Percentiles rank a stretch among this genome's conserved stretches.
Conservation (phyloP, 2,329 filamentous ascomycete genomes). For the Ophiostoma australiae region DNA sequence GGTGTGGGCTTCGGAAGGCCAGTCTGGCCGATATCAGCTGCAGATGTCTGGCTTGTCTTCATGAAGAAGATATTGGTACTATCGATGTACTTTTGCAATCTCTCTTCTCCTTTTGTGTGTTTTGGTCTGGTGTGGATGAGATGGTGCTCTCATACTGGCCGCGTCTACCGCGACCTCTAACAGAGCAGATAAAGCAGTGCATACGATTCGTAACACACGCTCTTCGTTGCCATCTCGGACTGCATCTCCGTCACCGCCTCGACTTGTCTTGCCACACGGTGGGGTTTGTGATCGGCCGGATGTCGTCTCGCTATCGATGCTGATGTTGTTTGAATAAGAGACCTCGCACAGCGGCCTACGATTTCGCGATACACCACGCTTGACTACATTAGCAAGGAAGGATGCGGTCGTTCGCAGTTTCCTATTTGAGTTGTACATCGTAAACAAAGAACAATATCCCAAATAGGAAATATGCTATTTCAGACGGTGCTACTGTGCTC, state of each 20-base stretch:
- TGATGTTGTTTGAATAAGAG: constrained; percentile 3
- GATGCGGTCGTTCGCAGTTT: constrained; percentile 10
- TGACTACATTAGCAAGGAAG: neutral
- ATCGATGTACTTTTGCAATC: neutral
- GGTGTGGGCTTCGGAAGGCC: neutral
- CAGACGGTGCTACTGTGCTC: constrained; percentile 1
- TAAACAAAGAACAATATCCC: constrained; percentile 13
- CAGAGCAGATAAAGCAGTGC: neutral
- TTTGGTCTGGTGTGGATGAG: neutral
- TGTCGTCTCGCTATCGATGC: neutral
- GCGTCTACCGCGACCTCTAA: neutral
- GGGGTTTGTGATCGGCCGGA: neutral
- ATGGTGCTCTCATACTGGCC: neutral
- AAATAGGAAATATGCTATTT: constrained; percentile 17
- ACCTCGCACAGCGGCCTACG: neutral
- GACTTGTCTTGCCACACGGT: neutral
- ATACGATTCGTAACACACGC: neutral
- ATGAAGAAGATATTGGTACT: neutral
- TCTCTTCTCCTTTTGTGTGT: neutral
- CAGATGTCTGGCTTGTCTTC: neutral
- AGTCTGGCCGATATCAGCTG: neutral
- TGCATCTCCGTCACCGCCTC: constrained; percentile 12
- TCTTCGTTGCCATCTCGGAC: neutral
- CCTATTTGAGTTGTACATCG: constrained; percentile 1
- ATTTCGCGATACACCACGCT: constrained; percentile 13